These are phyloP conservation scores for Ophiocordyceps australis DNA, from an alignment of 2,329 filamentous ascomycete species.

Conservation along the genomic window DNA sequence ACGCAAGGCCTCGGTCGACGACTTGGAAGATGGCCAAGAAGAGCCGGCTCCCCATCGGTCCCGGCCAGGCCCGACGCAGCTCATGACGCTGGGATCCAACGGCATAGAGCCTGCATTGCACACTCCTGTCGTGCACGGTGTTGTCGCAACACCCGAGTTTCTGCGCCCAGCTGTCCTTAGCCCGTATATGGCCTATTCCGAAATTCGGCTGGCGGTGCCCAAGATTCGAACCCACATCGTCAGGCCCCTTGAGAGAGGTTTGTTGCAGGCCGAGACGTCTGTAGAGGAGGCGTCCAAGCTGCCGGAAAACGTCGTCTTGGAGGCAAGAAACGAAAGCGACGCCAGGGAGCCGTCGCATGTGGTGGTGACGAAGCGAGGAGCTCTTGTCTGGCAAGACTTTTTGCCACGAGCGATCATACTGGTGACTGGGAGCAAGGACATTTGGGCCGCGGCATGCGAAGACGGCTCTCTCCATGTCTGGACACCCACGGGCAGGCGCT, in stretches of 20 bases:
- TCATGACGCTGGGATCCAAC: conserved; percentile 59
- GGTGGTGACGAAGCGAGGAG: conserved; percentile 62
- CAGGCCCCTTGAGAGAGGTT: conserved; percentile 55
- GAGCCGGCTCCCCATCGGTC: conserved; percentile 31
- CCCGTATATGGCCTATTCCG: conserved; percentile 63
- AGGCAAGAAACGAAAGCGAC: conserved; percentile 69
- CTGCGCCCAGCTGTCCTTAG: conserved; percentile 77
- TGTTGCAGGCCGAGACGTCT: conserved; percentile 31
- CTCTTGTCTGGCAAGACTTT: conserved; percentile 84
- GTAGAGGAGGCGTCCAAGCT: conserved; percentile 43
- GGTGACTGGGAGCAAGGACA: conserved; percentile 73
- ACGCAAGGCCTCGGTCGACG: conserved; percentile 57
- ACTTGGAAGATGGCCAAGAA: conserved; percentile 60
- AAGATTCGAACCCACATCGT: conserved; percentile 71
- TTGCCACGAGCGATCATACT: conserved; percentile 75
- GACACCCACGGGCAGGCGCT: conserved; percentile 76
- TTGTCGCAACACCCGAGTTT: conserved; percentile 60
- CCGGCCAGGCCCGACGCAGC: conserved; percentile 50
- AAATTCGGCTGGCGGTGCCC: conserved; percentile 73
- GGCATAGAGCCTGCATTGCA: conserved; percentile 62
- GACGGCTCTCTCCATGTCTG: conserved; percentile 81
- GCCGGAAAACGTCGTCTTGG: conserved; percentile 59
- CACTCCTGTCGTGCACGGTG: conserved; percentile 36
- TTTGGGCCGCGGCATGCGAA: conserved; percentile 88
- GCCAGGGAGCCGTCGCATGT: conserved; percentile 71